Percentiles rank a stretch among this genome's conserved stretches.
These are phyloP conservation scores for Boletus rubropictus DNA, from an alignment of 768 basidiomycete genomes.

Conservation along the genomic window DNA sequence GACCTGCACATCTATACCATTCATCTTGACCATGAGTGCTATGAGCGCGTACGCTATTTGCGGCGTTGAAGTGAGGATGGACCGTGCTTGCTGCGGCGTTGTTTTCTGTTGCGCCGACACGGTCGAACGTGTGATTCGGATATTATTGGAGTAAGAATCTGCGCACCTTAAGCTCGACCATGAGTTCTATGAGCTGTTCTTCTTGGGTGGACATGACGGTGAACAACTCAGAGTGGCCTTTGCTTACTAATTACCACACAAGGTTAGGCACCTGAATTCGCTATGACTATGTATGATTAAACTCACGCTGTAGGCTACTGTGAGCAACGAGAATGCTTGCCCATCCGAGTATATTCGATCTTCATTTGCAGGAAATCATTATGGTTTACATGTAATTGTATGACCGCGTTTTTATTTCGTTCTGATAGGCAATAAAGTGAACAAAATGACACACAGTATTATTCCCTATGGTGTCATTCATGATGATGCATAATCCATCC, in stretches of 20 bases:
- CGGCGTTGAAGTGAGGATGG: slow-evolving; percentile 66
- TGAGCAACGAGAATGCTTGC: neutral
- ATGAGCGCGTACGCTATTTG: slow-evolving; percentile 75
- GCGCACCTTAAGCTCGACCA: slow-evolving; percentile 62
- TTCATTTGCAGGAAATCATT: neutral
- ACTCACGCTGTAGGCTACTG: neutral
- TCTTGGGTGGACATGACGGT: slow-evolving; percentile 48
- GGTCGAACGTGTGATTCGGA: slow-evolving; percentile 1
- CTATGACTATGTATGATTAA: no score
- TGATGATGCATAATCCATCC: neutral
- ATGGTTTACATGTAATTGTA: slow-evolving; percentile 1
- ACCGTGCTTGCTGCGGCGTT: slow-evolving; percentile 60
- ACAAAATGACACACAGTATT: neutral
- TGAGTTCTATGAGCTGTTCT: slow-evolving; percentile 68
- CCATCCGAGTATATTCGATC: neutral
- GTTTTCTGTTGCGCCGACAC: slow-evolving; percentile 50
- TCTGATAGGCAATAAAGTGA: neutral
- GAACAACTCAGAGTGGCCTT: neutral
- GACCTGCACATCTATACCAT: slow-evolving; percentile 67
- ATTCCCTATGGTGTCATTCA: neutral
- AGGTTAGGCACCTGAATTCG: no score
- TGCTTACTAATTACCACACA: slow-evolving; percentile 15
- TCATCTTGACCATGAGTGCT: slow-evolving; percentile 71
- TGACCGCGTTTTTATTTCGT: slow-evolving; percentile 1
- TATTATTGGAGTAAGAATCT: neutral